Conservation (phyloP, 306 rosid species). For the Trifolium pratense region DNA sequence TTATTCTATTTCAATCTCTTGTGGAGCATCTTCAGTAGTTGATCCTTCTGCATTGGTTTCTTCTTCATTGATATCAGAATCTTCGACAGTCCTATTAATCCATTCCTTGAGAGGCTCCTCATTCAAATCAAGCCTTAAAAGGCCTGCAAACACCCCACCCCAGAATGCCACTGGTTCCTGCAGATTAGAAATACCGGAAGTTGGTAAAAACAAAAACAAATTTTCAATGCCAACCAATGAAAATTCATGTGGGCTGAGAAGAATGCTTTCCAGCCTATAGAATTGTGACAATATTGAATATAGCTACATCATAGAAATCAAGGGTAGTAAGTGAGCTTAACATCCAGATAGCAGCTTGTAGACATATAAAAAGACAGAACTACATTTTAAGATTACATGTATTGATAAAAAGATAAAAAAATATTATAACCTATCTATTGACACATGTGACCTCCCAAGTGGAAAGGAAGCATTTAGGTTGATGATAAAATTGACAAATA, state of each 20-base stretch:
- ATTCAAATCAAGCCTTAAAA: constrained; percentile 81
- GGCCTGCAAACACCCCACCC: constrained; percentile 90
- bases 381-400: constrained; percentile 21
- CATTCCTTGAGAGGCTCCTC: constrained; percentile 95
- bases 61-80: constrained; percentile 68
- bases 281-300: constrained; percentile 18
- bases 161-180: constrained; percentile 95
- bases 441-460: neutral
- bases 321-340: neutral
- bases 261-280: constrained; percentile 23
- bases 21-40: constrained; percentile 64
- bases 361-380: constrained; percentile 1
- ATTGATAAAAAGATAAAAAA: neutral
- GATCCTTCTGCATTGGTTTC: constrained; percentile 57
- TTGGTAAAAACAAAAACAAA: constrained; percentile 17
- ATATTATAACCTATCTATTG: neutral
- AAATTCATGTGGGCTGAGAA: neutral
- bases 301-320: neutral
- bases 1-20: constrained; percentile 84
- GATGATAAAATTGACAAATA: constrained; percentile 13
- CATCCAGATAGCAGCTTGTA: neutral
- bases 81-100: constrained; percentile 82
- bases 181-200: constrained; percentile 20
- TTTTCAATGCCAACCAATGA: constrained; percentile 5
- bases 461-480: constrained; percentile 1